Evolutionary conservation across 306 rosid species (phyloP), one percentile per base, ranked within the genome.

Genomic region (Lathyrus sativus): DNA sequence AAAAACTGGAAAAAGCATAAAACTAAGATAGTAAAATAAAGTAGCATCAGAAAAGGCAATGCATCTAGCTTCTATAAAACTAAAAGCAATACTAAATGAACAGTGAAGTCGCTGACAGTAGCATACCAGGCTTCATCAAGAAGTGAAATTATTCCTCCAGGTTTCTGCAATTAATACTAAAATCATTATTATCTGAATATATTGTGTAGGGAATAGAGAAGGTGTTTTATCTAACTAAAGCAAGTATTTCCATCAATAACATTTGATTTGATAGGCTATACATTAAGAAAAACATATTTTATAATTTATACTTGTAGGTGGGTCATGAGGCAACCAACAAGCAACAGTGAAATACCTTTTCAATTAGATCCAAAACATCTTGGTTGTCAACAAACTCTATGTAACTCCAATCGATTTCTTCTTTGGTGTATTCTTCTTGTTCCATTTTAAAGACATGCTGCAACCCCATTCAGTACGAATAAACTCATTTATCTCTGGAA

Each of bases 381-480:
- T 95, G 97, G 83, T 95, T 95, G 72, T 95, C 99, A 74, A 95
- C 96, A 81, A 95, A 95, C 77, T 91, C 99, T 31, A 95, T 95
- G 88, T 95, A 95, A 84, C 99, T 95, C 99, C 99, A 95, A 80
- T 95, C 37, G 17, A 95, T 95, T 78, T 85, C 87, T 83, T 95
- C 97, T 76, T 95, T 95, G 31, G 99, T 95, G 79, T 95, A 95
- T 77, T 95, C 99, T 82, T 95, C 99, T 83, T 95, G 99, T 81
- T 95, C 99, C 99, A 91, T 95, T 88, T 95, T 95, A 62, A 95
- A 95, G 71, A 95, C 99, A 73, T 95, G 99, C 99, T 95, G 90
- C 82, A 88, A 61, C 39, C 33, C 39, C 33, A 72, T 68, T 54
- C 76, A 78, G 71, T 59, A 58, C 60, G 55, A 69, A 31, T 42